Conservation (phyloP, 805 yeast species). For the Zygoascus biomembranicola region DNA sequence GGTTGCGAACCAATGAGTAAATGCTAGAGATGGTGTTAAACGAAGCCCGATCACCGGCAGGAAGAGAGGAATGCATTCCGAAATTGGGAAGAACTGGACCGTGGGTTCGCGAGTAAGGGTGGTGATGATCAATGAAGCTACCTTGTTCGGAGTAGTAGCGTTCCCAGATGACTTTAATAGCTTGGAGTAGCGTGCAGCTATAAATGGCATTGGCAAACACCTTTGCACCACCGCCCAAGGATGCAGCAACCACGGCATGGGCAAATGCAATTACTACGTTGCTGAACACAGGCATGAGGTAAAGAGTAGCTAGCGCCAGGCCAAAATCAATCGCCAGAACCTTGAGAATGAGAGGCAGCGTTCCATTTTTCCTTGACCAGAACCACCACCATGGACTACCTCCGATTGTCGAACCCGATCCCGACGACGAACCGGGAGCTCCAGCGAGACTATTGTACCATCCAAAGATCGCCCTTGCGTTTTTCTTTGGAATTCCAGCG, state of each 20-base stretch:
- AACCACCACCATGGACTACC: not conserved
- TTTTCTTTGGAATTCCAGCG: constrained; percentile 6
- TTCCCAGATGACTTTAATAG: constrained; percentile 13
- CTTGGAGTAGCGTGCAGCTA: constrained; percentile 23
- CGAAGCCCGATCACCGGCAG: not conserved
- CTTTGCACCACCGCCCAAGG: constrained; percentile 25
- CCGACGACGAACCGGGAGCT: constrained; percentile 11
- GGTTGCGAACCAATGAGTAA: constrained; percentile 16
- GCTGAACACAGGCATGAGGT: constrained; percentile 12
- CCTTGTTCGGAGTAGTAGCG: constrained; percentile 1
- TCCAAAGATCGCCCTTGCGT: constrained; percentile 11
- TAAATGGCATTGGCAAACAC: constrained; percentile 25
- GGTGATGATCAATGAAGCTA: not conserved
- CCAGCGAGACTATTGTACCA: constrained; percentile 3
- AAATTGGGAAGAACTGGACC: not conserved
- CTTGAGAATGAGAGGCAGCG: constrained; percentile 5
- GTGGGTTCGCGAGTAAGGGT: not conserved
- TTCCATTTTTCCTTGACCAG: not conserved
- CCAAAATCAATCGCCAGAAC: constrained; percentile 17
- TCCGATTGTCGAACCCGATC: constrained; percentile 7
- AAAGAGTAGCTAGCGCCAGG: constrained; percentile 15
- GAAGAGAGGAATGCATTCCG: not conserved
- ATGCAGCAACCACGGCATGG: constrained; percentile 25
- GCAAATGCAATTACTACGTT: constrained; percentile 22
- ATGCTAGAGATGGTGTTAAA: constrained; percentile 16